Evolutionary conservation across 2,329 filamentous ascomycete genomes (phyloP), one percentile per base, ranked within the genome.

Genomic region (Fusarium sarcochroum): DNA sequence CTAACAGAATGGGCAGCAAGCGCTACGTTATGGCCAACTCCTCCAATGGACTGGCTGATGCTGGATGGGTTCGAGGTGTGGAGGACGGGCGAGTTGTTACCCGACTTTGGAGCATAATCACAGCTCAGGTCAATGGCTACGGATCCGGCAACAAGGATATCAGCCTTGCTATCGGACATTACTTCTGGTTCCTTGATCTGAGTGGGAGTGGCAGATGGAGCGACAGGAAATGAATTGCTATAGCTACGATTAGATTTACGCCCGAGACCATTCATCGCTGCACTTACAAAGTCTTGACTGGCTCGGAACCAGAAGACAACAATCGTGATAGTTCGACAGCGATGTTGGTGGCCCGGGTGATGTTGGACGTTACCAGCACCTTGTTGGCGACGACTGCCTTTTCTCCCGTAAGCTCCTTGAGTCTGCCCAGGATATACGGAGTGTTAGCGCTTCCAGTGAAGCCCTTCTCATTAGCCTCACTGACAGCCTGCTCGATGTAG

Each of bases 1-100:
- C 91, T 86, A 15, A 85, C 85, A 32, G 90, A 86, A 70, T 94
- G 92, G 1, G 93, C 90, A 44, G 95, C 94, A 47, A 93, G 86
- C 17, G 96, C 93, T 44, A 98, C 93, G 74, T 98, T 98, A 75
- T 94, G 91, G 8, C 93, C 96, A 9, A 98, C 96, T 8, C 96
- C 96, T 14, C 96, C 96, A 9, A 98, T 87, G 1, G 91, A 93
- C 75, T 97, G 93, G 35, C 83, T 89, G 68, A 98, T 97, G 15
- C 84, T 82, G 9, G 94, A 89, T 48, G 93, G 93, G 74, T 98
- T 98, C 1, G 95, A 98, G 1, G 94, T 97, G 62, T 94, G 87
- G 37, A 90, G 82, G 50, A 85, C 81, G 7, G 89, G 86, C 6
- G 79, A 77, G 7, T 54, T 57, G 21, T 76, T 71, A 10, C 72